Conservation (phyloP, 2,329 filamentous ascomycete species). For the Nothopassalora personata region DNA sequence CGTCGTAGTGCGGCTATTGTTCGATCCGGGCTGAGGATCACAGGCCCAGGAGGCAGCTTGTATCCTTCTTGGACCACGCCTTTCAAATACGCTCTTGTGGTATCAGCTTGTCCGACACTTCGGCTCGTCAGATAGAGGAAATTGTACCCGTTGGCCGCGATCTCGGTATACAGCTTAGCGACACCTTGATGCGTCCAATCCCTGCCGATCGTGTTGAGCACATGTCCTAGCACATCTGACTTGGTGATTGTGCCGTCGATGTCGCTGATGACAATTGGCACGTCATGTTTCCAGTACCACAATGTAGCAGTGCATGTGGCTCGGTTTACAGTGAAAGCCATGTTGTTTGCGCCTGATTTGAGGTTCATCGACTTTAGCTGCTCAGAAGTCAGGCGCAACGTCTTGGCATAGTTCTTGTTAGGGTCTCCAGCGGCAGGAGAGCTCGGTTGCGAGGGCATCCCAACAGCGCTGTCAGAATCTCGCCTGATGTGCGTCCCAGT, state of each 20-base stretch:
- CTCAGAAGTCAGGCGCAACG: conserved; percentile 86
- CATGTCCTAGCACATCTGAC: conserved; percentile 61
- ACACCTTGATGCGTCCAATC: conserved; percentile 98
- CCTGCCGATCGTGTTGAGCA: conserved; percentile 91
- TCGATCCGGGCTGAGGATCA: conserved; percentile 89
- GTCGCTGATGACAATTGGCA: conserved; percentile 94
- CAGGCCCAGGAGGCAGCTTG: conserved; percentile 79
- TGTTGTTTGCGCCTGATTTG: conserved; percentile 78
- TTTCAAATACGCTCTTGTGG: conserved; percentile 79
- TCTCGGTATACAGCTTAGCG: conserved; percentile 95
- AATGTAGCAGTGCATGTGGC: conserved; percentile 88
- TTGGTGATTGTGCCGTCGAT: conserved; percentile 99
- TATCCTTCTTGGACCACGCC: conserved; percentile 86
- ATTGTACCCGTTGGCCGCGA: conserved; percentile 92
- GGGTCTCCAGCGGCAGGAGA: conserved; percentile 57
- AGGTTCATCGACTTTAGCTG: conserved; percentile 83
- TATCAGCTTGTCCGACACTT: conserved; percentile 89
- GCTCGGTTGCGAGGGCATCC: conserved; percentile 55
- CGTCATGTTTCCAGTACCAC: conserved; percentile 88
- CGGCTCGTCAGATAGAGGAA: conserved; percentile 96
- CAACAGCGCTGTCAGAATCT: conserved; percentile 66
- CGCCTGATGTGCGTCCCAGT: conserved; percentile 54
- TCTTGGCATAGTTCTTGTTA: conserved; percentile 91
- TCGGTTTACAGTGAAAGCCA: conserved; percentile 94
- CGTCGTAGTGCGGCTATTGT: conserved; percentile 89